Percentiles rank a stretch among this genome's conserved stretches.
These are phyloP conservation scores for Pontederia paniculata DNA, from an alignment of 176 grass and related monocot genomes.

Conservation along the genomic window DNA sequence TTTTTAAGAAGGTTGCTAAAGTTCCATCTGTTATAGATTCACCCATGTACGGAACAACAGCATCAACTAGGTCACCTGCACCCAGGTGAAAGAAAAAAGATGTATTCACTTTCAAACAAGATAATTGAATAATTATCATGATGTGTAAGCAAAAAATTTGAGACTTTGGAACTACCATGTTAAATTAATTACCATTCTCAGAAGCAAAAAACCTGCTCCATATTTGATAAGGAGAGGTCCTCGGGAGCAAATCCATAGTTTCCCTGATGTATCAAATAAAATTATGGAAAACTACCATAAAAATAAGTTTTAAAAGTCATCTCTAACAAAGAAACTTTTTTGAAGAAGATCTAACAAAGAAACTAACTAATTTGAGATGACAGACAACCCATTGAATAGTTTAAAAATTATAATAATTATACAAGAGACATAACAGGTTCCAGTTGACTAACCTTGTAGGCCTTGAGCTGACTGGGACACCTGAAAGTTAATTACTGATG, in stretches of 20 bases:
- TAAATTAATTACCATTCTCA: conserved; percentile 44
- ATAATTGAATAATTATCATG: conserved; percentile 4
- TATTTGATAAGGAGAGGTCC: conserved; percentile 49
- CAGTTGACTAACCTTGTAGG: conserved; percentile 29
- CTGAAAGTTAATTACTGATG: conserved; percentile 18
- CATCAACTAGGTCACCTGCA: conserved; percentile 63
- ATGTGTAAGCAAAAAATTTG: neutral
- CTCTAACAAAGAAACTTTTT: neutral
- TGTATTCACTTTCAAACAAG: conserved; percentile 9
- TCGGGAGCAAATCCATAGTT: conserved; percentile 32
- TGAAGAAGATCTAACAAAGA: neutral
- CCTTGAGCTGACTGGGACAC: conserved; percentile 21
- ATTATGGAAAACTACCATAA: neutral
- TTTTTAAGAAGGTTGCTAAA: conserved; percentile 81
- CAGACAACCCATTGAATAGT: neutral
- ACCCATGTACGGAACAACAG: conserved; percentile 96
- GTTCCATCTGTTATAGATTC: conserved; percentile 99
- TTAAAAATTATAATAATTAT: neutral
- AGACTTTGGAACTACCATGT: no score
- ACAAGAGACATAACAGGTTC: neutral
- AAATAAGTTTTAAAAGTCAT: neutral
- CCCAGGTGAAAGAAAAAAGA: conserved; percentile 4
- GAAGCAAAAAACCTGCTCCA: conserved; percentile 88
- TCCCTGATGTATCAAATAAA: conserved; percentile 21
- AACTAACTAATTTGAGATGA: no score